Conservation (phyloP, 2,329 filamentous ascomycete species). For the Metarhizium guizhouense region DNA sequence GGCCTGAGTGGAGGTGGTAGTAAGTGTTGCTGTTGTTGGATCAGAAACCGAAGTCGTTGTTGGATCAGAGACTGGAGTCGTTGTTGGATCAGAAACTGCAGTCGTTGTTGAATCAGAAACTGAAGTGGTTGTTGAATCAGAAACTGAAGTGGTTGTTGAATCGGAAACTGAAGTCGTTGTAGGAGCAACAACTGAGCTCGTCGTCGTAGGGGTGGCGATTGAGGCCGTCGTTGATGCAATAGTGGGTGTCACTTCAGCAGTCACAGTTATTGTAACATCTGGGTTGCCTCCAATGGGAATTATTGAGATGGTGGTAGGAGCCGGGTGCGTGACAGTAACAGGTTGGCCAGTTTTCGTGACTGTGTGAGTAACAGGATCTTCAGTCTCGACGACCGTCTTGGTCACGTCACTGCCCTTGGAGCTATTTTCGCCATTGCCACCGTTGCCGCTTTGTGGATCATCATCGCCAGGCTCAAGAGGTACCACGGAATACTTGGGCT, state of each 20-base stretch:
- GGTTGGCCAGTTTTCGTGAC: conserved; percentile 18
- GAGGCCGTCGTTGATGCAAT: neutral
- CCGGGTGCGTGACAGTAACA: conserved; percentile 18
- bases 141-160: too few relatives aligned
- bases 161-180: too few relatives aligned
- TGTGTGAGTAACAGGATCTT: conserved; percentile 17
- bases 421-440: conserved; percentile 8
- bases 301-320: conserved; percentile 22
- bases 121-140: too few relatives aligned
- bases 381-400: conserved; percentile 11
- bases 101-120: too few relatives aligned
- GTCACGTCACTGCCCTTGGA: conserved; percentile 19
- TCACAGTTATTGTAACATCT: neutral
- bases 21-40: too few relatives aligned
- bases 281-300: conserved; percentile 16
- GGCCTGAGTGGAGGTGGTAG: neutral
- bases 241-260: conserved; percentile 1
- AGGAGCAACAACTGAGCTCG: neutral
- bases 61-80: too few relatives aligned
- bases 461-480: conserved; percentile 25
- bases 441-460: conserved; percentile 9
- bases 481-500: conserved; percentile 29
- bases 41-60: too few relatives aligned
- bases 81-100: too few relatives aligned
- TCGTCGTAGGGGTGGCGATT: neutral